Evolutionary conservation across 495 filamentous ascomycete species (phyloP), one percentile per base, ranked within the genome.

Genomic region (Arthonia radiata): DNA sequence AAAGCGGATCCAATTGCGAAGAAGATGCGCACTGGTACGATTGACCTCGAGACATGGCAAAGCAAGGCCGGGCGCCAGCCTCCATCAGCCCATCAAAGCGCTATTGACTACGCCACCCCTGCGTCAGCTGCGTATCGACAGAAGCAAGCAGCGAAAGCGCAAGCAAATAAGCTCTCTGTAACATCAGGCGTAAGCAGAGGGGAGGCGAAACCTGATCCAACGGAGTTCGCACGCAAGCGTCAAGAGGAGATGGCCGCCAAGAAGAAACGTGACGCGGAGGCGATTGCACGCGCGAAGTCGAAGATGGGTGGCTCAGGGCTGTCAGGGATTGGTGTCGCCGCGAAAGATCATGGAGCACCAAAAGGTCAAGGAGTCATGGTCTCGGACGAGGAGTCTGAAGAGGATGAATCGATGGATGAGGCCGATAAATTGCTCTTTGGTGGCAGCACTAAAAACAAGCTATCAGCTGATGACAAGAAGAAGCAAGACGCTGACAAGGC

Each of bases 301-400:
- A 47, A 42, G 18, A n/a, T n/a, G n/a, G n/a, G n/a, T n/a, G n/a
- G n/a, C n/a, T n/a, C n/a, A n/a, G n/a, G n/a, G n/a, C 35, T 44
- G 28, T 60, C 66, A 15, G 47, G 59, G 17, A 47, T 56, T 30
- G 57, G 57, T 25, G 56, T 80, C 13, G 59, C 62, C 33, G 79
- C 76, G 35, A 57, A 57, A 18, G 62, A 64, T 16, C 52, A 56
- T 1, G 71, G 75, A 28, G 75, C 77, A 44, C n/a, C n/a, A n/a
- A n/a, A n/a, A 79, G 80, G 2, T 83, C 77, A 25, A 79, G 71
- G 9, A 47, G 83, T 12, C 57, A 61, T 31, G 71, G n/a, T n/a
- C n/a, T n/a, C n/a, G n/a, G n/a, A n/a, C n/a, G n/a, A n/a, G n/a
- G n/a, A n/a, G n/a, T n/a, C n/a, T 8, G 62, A 64, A 14, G 74